Evolutionary conservation across 2,329 filamentous ascomycete genomes (phyloP), one percentile per base, ranked within the genome.

Genomic region (Arthrobotrys iridis): DNA sequence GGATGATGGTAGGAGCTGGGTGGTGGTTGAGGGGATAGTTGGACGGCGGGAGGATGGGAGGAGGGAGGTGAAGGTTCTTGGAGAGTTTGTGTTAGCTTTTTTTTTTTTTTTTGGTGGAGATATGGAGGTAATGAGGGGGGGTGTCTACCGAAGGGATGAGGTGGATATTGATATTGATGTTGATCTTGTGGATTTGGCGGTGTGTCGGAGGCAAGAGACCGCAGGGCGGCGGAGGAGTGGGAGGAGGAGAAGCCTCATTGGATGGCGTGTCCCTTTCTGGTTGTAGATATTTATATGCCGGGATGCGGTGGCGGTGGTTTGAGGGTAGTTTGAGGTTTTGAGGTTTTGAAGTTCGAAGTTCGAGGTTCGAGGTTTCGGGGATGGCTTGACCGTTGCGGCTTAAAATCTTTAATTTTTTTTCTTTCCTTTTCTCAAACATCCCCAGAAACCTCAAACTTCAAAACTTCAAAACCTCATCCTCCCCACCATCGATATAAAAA

Each of bases 51-150:
- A 15, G 15, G 15, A 13, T 45, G 20, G 50, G 57, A 75, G 68
- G 63, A 74, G 70, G 62, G 70, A 74, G 26, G 62, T 63, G 70
- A 74, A 74, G n/a, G 70, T 67, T 43, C 70, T 74, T 18, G 8
- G 40, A 41, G 6, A 7, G 43, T 50, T 40, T 35, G 43, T 50
- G 28, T 26, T 13, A 46, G 24, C 7, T 4, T 55, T 46, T n/a
- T 28, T 10, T 28, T 24, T 22, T 10, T 10, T n/a, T 1, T 18
- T 63, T 40, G 4, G 28, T 18, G 20, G 50, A 46, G 26, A 45
- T 40, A 10, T 20, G 15, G 37, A 20, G 24, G n/a, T 22, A 30
- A 41, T 13, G 20, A 26, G 15, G 26, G 46, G 33, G 13, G 15
- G 13, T 62, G 63, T 62, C 70, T 59, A 18, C 46, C n/a, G n/a